A percentile compares a stretch with the other conserved stretches of the same genome.
Conservation (phyloP, 2,329 filamentous ascomycete genomes). For the Ascochyta pisi region DNA sequence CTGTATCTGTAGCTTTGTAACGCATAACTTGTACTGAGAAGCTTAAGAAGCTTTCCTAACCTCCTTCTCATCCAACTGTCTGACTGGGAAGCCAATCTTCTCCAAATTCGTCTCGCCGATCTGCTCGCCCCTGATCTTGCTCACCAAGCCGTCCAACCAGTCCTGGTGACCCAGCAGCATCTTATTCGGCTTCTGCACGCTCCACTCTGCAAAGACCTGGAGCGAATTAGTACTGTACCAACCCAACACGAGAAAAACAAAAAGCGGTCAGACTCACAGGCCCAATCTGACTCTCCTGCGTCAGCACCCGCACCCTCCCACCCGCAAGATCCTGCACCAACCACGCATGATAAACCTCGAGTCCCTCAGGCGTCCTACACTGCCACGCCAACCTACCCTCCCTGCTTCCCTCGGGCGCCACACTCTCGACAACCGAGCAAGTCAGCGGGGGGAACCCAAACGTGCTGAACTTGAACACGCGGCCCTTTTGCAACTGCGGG, state of each 20-base stretch:
- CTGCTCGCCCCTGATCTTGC: slow-evolving; percentile 27
- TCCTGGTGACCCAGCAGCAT: slow-evolving; percentile 50
- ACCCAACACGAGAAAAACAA: background rate
- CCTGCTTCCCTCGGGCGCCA: slow-evolving; percentile 24
- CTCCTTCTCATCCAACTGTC: slow-evolving; percentile 4
- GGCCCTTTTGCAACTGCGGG: slow-evolving; percentile 32
- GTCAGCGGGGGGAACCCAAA: slow-evolving; percentile 45
- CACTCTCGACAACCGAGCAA: slow-evolving; percentile 29
- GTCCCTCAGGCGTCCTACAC: slow-evolving; percentile 28
- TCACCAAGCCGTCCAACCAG: slow-evolving; percentile 47
- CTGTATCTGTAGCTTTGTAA: background rate
- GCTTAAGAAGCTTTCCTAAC: background rate
- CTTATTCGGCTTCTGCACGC: slow-evolving; percentile 39
- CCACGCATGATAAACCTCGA: slow-evolving; percentile 49
- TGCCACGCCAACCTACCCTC: slow-evolving; percentile 29
- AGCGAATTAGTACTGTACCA: background rate
- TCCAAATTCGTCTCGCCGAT: slow-evolving; percentile 31
- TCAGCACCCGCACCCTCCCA: slow-evolving; percentile 43
- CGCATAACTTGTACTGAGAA: too few relatives aligned
- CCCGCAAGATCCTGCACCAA: slow-evolving; percentile 42
- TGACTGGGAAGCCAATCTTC: slow-evolving; percentile 20
- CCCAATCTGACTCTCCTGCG: slow-evolving; percentile 48
- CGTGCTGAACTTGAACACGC: slow-evolving; percentile 45
- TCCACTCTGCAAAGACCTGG: slow-evolving; percentile 32
- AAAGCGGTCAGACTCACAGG: background rate